Evolutionary conservation across 2,329 filamentous ascomycete genomes (phyloP).

Genomic region (Curvularia spicifera): DNA sequence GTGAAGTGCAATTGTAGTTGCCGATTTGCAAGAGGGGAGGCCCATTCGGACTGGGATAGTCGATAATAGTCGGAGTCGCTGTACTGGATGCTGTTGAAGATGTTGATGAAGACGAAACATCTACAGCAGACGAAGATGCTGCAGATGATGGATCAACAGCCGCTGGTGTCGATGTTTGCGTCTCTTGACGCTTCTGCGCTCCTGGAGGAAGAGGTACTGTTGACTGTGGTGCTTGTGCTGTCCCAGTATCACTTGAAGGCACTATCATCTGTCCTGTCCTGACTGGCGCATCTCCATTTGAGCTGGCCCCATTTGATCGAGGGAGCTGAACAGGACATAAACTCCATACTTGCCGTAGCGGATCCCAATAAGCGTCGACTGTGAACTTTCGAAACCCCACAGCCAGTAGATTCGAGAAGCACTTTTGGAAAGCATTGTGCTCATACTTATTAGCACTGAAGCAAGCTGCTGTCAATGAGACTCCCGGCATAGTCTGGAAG

Average conservation of each 20-base stretch:
- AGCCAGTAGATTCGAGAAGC: constrained; percentile 68
- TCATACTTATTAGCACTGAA: constrained; percentile 63
- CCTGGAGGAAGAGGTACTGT: constrained; percentile 13
- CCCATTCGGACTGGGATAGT: constrained; percentile 29
- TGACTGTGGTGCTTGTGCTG: constrained; percentile 26
- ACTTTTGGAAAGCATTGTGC: constrained; percentile 58
- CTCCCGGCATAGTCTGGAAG: constrained; percentile 63
- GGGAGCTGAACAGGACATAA: constrained; percentile 66
- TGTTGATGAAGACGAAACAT: constrained; percentile 5
- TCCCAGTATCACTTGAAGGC: constrained; percentile 25
- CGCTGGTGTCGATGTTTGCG: constrained; percentile 7
- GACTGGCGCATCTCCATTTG: constrained; percentile 15
- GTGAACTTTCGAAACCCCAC: constrained; percentile 65
- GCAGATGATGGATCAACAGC: constrained; percentile 5
- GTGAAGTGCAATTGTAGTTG: constrained; percentile 60
- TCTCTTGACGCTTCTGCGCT: constrained; percentile 22
- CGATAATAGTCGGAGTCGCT: constrained; percentile 25
- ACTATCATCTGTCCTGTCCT: constrained; percentile 21
- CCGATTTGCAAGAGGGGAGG: constrained; percentile 56
- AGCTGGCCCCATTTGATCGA: constrained; percentile 17
- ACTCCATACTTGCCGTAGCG: constrained; percentile 60
- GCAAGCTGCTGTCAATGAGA: constrained; percentile 65
- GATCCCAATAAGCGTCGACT: constrained; percentile 70
- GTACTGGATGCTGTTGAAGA: constrained; percentile 18
- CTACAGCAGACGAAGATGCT: constrained; percentile 2